Base-by-base conservation (phyloP, 805 yeast genomes). In the Starmerella etchellsii region DNA sequence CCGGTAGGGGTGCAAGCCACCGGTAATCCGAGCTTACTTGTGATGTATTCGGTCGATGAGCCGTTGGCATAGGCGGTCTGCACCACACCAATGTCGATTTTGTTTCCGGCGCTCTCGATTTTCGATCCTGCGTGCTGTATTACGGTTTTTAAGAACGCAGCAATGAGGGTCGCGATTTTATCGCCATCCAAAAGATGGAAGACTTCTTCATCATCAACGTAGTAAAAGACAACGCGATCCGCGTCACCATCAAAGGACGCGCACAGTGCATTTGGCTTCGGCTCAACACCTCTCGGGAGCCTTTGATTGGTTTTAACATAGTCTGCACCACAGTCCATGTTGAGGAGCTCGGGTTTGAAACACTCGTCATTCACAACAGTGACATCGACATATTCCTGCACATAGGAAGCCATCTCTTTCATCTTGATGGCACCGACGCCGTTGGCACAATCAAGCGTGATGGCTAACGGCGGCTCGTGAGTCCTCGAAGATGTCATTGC, bases 61-160 rank as follows among this genome's bases (percentile, higher is more conserved):
- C 98, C 98, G 58, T 91, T 91, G 37, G 98, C 98, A 56, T 91
- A 91, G 0, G 98, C 98, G 1, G 98, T 91, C 64, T 91, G 98
- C 25, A 91, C 85, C 4, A 87, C 91, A 8, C 96, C 98, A 43
- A 81, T 64, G 21, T 65, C 59, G 13, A 64, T 55, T 23, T 25
- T 22, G 25, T 31, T 19, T 14, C 37, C 37, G 8, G 37, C 4
- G 24, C 30, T 25, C 24, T 34, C 37, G n/a, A 20, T 22, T 14
- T 19, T 19, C 13, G 67, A 45, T 3, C 65, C 65, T 7, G 74
- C 62, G 36, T 70, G 61, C n/a, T 62, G 54, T 19, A 76, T 57
- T 34, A 78, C 57, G 21, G 64, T 63, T 14, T 71, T 60, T 40
- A 74, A 66, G 52, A 83, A 73, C 34, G 69, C 65, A 1, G 95